Evolutionary conservation across 2,329 filamentous ascomycete genomes (phyloP).

Genomic region (Diplodia seriata): DNA sequence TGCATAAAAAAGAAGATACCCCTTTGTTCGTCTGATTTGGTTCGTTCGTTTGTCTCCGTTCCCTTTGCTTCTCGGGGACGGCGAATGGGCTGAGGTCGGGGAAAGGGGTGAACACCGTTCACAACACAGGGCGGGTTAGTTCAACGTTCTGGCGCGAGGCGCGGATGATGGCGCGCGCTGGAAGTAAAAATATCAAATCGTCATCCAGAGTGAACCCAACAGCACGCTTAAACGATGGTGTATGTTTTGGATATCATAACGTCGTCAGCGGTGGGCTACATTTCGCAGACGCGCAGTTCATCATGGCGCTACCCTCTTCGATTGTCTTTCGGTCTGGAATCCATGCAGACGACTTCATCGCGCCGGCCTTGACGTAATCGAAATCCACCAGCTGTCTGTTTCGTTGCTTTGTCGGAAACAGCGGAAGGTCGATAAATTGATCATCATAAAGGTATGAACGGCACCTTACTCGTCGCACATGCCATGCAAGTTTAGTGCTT

Average conservation of each 20-base stretch:
- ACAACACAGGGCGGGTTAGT: conserved; percentile 13
- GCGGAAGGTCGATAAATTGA: not conserved
- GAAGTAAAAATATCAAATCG: conserved; percentile 13
- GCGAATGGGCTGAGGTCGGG: not conserved
- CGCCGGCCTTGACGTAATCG: not conserved
- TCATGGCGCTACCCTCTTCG: not conserved
- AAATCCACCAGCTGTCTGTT: not conserved
- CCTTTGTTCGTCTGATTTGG: conserved; percentile 9
- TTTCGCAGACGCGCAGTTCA: not conserved
- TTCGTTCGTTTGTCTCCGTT: conserved; percentile 1
- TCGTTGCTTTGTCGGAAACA: not conserved
- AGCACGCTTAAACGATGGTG: not conserved
- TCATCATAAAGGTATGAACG: not conserved
- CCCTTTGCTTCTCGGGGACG: not conserved
- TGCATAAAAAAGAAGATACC: conserved; percentile 20
- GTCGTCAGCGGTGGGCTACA: not conserved
- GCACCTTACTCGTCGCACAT: not conserved
- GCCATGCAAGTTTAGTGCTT: not conserved
- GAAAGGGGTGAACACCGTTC: conserved; percentile 18
- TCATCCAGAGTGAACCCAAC: conserved; percentile 7
- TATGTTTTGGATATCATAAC: not conserved
- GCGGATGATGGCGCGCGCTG: conserved; percentile 8
- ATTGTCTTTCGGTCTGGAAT: not conserved
- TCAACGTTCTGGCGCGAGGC: not conserved
- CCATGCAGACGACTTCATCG: not conserved